Evolutionary conservation across 2,329 filamentous ascomycete genomes (phyloP).

Genomic region (Penicillium sp.): DNA sequence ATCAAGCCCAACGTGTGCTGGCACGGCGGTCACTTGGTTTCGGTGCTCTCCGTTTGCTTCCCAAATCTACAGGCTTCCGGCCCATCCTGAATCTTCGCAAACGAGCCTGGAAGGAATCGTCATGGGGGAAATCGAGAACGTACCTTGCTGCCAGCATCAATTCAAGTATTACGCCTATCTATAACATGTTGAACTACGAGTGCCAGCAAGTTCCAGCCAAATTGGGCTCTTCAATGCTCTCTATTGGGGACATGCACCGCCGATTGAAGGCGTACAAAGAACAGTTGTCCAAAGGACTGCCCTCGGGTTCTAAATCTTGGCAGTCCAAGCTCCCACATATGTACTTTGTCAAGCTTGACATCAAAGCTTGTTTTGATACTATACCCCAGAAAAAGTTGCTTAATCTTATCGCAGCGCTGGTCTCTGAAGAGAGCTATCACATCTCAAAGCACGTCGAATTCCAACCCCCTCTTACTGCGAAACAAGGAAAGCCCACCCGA

Average conservation of each 20-base stretch:
- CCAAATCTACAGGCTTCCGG: constrained; percentile 72
- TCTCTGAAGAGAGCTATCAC: constrained; percentile 63
- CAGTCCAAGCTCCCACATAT: constrained; percentile 48
- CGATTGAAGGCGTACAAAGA: constrained; percentile 68
- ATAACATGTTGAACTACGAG: constrained; percentile 75
- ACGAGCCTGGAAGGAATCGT: constrained; percentile 51
- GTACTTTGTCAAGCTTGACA: constrained; percentile 91
- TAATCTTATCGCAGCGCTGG: constrained; percentile 57
- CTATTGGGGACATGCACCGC: constrained; percentile 73
- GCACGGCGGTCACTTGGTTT: constrained; percentile 66
- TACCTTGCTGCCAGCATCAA: constrained; percentile 65
- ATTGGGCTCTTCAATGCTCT: constrained; percentile 79
- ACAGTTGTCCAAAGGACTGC: constrained; percentile 10
- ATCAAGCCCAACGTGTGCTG: constrained; percentile 57
- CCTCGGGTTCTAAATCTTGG: background rate
- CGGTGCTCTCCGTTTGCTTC: constrained; percentile 75
- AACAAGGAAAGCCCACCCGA: constrained; percentile 28
- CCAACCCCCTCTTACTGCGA: constrained; percentile 38
- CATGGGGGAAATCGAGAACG: constrained; percentile 49
- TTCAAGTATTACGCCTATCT: constrained; percentile 66
- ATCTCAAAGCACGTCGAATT: constrained; percentile 74
- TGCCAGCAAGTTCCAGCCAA: constrained; percentile 57
- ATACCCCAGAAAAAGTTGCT: constrained; percentile 80
- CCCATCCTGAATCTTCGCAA: constrained; percentile 84
- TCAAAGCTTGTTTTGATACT: constrained; percentile 89